Percentiles rank a stretch among this genome's conserved stretches.
Conservation (phyloP, 164 flowering plant genomes). For the Echeveria elegans region DNA sequence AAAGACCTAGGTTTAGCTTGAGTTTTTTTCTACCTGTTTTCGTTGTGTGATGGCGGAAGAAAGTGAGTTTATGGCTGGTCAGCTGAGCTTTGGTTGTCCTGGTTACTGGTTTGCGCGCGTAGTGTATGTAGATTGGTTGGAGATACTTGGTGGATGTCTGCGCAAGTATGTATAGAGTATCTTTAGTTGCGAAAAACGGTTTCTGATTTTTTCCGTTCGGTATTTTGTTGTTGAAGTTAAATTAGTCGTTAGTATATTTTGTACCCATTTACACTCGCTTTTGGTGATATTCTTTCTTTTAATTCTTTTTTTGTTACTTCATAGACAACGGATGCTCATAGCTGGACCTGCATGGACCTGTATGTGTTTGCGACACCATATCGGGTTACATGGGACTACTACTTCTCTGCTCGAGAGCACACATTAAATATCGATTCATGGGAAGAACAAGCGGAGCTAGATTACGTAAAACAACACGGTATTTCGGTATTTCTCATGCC, state of each 20-base stretch:
- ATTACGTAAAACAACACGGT: conserved; percentile 97
- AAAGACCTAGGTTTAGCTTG: background rate
- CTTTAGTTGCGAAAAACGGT: background rate
- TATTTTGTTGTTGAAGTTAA: background rate
- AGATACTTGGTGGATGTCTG: background rate
- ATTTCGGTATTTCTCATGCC: conserved; percentile 98
- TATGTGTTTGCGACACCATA: conserved; percentile 99
- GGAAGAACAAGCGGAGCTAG: conserved; percentile 91
- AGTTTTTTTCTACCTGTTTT: too few relatives aligned
- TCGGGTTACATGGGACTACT: conserved; percentile 95
- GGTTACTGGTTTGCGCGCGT: background rate
- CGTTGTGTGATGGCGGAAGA: too few relatives aligned
- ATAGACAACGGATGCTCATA: conserved; percentile 86
- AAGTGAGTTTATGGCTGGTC: background rate
- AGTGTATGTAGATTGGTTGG: background rate
- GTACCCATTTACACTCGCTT: background rate
- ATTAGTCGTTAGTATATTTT: background rate
- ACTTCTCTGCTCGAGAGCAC: conserved; percentile 78
- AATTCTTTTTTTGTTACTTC: background rate
- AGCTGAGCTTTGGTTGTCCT: background rate
- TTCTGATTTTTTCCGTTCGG: background rate
- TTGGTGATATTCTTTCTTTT: background rate
- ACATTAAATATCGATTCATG: conserved; percentile 70
- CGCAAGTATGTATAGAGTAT: background rate
- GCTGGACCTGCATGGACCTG: conserved; percentile 98